Evolutionary conservation across 2,329 filamentous ascomycete species (phyloP), one percentile per base, ranked within the genome.

Genomic region (Cordyceps sp.): DNA sequence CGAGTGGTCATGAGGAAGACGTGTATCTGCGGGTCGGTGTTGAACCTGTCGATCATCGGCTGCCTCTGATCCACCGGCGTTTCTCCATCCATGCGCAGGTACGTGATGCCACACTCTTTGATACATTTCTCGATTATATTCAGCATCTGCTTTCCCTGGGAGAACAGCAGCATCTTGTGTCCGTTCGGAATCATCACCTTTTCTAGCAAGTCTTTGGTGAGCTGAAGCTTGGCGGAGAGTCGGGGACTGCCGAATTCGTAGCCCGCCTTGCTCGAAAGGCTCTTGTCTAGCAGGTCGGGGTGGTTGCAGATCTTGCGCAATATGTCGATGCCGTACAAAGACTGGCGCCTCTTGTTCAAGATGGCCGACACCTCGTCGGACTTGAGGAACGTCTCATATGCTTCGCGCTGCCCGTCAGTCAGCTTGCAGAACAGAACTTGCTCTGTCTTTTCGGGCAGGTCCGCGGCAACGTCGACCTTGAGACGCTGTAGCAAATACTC

Each of bases 261-360:
- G 10, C 68, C 73, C 2, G 64, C 48, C 42, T 78, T 77, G 33
- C 46, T 47, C 37, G 55, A 62, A 13, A 70, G 51, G 17, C 45
- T 52, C 27, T 66, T 81, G 43, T 90, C 75, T 2, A 79, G 60
- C 2, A 98, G 62, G 55, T 98, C 90, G 0, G 92, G 90, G 45
- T 98, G 92, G 40, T 98, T 98, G 61, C 88, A 96, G 33, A 98
- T 88, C 54, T 98, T 98, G 32, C 90, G 77, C 25, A 98, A 61
- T 18, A 86, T 79, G 44, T 94, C 86, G 39, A 98, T 84, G 7
- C 88, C 90, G 44, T 78, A 93, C 1, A 98, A 62, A 3, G 84
- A 79, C 46, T 93, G 80, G 4, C 78, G 69, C 37, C 73, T 78
- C 25, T 75, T 74, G 29, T 67, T 72, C 26, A 88, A 55, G 34